A percentile compares a stretch with the other conserved stretches of the same genome.
Evolutionary conservation across 1,139 yeast genomes (phyloP).

Genomic region (Blastobotrys proliferans): DNA sequence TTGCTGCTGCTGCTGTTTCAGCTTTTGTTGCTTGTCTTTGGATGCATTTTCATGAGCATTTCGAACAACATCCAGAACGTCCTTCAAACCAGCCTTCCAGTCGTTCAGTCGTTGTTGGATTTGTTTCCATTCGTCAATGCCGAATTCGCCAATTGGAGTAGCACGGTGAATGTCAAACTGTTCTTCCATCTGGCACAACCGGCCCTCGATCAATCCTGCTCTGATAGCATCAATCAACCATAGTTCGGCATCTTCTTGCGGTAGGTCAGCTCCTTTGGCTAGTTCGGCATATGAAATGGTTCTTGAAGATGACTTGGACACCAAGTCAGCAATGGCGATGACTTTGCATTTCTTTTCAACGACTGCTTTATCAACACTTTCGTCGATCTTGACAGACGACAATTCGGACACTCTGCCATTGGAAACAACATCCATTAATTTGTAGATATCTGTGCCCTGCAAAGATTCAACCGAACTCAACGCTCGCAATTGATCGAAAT

Average conservation of each 20-base stretch:
- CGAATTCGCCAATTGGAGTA: slow-evolving; percentile 37
- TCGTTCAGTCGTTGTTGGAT: slow-evolving; percentile 34
- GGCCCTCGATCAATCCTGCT: slow-evolving; percentile 42
- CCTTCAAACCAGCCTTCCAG: slow-evolving; percentile 38
- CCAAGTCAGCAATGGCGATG: slow-evolving; percentile 28
- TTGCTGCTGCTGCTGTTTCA: slow-evolving; percentile 13
- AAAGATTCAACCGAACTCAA: slow-evolving; percentile 33
- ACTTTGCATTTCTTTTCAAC: slow-evolving; percentile 30
- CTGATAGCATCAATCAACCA: slow-evolving; percentile 43
- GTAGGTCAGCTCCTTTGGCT: slow-evolving; percentile 33
- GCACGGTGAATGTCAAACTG: slow-evolving; percentile 39
- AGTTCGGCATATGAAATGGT: slow-evolving; percentile 35
- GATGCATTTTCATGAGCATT: slow-evolving; percentile 32
- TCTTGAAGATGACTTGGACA: slow-evolving; percentile 24
- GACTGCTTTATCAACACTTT: slow-evolving; percentile 21
- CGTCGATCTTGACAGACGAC: slow-evolving; percentile 24
- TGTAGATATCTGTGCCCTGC: slow-evolving; percentile 26
- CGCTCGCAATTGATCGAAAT: slow-evolving; percentile 34
- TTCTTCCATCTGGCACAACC: slow-evolving; percentile 39
- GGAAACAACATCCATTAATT: slow-evolving; percentile 32
- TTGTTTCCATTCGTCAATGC: slow-evolving; percentile 37
- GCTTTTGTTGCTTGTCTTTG: slow-evolving; percentile 22
- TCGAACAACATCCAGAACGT: slow-evolving; percentile 34
- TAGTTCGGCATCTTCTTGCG: slow-evolving; percentile 37
- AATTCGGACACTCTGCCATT: slow-evolving; percentile 37